These are phyloP conservation scores for Colletotrichum australisinense DNA, from an alignment of 2,329 filamentous ascomycete genomes.

Conservation along the genomic window DNA sequence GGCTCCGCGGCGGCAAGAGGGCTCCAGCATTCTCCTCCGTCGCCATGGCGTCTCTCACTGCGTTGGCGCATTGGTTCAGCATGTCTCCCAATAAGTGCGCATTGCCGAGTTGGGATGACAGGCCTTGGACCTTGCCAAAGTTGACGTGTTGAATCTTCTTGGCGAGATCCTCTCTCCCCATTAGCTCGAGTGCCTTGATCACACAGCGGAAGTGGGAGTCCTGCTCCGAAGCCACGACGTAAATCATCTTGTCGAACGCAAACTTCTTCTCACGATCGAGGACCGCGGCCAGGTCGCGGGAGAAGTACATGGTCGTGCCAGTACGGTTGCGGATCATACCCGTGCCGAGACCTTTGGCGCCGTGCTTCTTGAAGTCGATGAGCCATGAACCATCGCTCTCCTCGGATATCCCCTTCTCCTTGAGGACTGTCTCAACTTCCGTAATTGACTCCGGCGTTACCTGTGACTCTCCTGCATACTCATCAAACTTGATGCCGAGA, in stretches of 20 bases:
- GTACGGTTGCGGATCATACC: slow-evolving; percentile 72
- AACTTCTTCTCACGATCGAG: slow-evolving; percentile 69
- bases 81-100: slow-evolving; percentile 69
- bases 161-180: slow-evolving; percentile 47
- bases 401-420: slow-evolving; percentile 70
- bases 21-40: slow-evolving; percentile 74
- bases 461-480: slow-evolving; percentile 76
- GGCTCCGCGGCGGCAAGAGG: slow-evolving; percentile 70
- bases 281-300: slow-evolving; percentile 76
- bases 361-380: slow-evolving; percentile 77
- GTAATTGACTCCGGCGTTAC: slow-evolving; percentile 63
- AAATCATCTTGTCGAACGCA: slow-evolving; percentile 52
- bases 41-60: slow-evolving; percentile 69
- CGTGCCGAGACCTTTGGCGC: slow-evolving; percentile 74
- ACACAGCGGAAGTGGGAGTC: slow-evolving; percentile 49
- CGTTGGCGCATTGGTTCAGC: slow-evolving; percentile 63
- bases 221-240: slow-evolving; percentile 51
- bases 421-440: slow-evolving; percentile 67
- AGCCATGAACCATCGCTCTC: slow-evolving; percentile 74
- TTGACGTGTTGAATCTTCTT: slow-evolving; percentile 50
- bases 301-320: slow-evolving; percentile 75
- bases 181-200: slow-evolving; percentile 47
- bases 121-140: slow-evolving; percentile 61
- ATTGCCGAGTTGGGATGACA: slow-evolving; percentile 56
- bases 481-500: slow-evolving; percentile 71